phyloP scores from a whole-genome alignment of 352 stramenopile genomes.

The Globisporangium megalacanthum region DNA sequence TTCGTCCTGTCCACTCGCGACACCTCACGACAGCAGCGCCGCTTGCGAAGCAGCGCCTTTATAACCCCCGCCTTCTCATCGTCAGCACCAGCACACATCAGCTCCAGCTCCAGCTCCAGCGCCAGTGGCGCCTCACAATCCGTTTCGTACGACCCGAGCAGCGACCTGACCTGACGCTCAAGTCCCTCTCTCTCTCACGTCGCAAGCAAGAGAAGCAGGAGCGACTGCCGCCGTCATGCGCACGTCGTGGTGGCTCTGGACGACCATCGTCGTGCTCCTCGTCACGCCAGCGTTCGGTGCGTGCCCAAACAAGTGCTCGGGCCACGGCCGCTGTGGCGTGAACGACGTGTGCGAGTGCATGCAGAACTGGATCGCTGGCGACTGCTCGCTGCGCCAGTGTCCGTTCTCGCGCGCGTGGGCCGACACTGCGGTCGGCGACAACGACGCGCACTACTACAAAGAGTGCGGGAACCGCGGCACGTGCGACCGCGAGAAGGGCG shows the following conservation, averaged over 20 bases:
- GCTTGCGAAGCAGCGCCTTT: neutral
- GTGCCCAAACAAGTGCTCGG: conserved; percentile 86
- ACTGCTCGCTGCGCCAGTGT: conserved; percentile 39
- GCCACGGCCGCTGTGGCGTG: conserved; percentile 72
- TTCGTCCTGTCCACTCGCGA: too few relatives aligned
- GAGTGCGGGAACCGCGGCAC: conserved; percentile 70
- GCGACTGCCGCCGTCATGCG: conserved; percentile 10
- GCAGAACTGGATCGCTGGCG: conserved; percentile 61
- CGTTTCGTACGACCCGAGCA: conserved; percentile 7
- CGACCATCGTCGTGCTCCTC: conserved; percentile 24
- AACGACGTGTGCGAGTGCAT: conserved; percentile 82
- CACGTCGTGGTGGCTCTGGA: conserved; percentile 25
- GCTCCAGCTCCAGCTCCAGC: neutral
- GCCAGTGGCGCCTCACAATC: conserved; percentile 8
- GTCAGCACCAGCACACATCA: too few relatives aligned
- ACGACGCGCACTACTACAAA: conserved; percentile 60
- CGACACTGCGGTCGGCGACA: conserved; percentile 28
- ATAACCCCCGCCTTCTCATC: neutral
- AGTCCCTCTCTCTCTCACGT: neutral
- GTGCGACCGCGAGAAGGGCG: conserved; percentile 68
- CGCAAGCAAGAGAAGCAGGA: neutral
- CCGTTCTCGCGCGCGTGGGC: conserved; percentile 41
- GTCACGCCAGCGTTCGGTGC: conserved; percentile 17
- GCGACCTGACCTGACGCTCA: too few relatives aligned
- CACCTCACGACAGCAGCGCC: neutral